Evolutionary conservation across 2,329 filamentous ascomycete genomes (phyloP), one percentile per base, ranked within the genome.

Genomic region (Aspergillus hortae): DNA sequence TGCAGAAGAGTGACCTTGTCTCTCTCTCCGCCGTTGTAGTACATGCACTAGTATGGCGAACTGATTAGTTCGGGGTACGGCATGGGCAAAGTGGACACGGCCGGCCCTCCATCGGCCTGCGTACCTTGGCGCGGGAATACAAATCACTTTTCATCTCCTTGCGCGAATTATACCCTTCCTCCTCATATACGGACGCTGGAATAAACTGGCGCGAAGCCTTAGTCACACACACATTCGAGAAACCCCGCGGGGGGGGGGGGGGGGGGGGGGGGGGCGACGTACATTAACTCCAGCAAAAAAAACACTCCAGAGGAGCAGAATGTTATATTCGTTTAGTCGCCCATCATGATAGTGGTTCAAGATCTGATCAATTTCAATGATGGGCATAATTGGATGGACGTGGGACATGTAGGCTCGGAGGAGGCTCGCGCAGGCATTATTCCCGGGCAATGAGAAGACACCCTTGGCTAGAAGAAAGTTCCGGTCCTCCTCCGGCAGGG

Each of bases 1-100:
- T 77, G 75, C 14, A 78, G 68, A 2, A 77, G 63, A n/a, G 63
- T 15, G 56, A 72, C 63, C 46, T 76, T 74, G 33, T 74, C 68
- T 2, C 61, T 65, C 42, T 75, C 70, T 2, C 68, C 67, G 23
- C 69, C 67, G 7, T 69, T 60, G 46, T 72, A 46, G 47, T 64
- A 58, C 51, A 65, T 56, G 44, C 59, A 52, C 58, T 63, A 30
- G 27, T 30, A 30, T 30, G 27, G 23, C 40, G 14, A 14, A 15
- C 7, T 30, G 35, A 38, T n/a, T 38, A n/a, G 35, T 30, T 12
- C 27, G 10, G 10, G 27, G 27, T 30, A 41, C 2, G 14, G 25
- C 10, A 40, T 41, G 11, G 15, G 43, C 23, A 50, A 21, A 30
- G 21, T 15, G 19, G 17, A 23, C n/a, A 42, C 40, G 40, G 67